Base-by-base conservation (phyloP, 768 basidiomycete genomes). In the Daedalea quercina region DNA sequence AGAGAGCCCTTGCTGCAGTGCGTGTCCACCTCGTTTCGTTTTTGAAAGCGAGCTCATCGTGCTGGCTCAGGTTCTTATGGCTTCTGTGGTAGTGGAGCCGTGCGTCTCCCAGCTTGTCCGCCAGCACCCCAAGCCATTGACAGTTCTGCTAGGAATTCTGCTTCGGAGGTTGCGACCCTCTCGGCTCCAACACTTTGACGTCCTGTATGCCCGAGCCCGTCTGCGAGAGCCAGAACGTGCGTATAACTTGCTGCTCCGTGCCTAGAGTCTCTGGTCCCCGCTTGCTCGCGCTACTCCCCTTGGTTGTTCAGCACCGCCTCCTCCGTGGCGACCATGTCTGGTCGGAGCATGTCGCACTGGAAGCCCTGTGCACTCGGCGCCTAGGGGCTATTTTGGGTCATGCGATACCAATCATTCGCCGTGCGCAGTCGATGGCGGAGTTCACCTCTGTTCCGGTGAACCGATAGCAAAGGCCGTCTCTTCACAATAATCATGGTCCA, bases 91-190 rank as follows among this genome's bases (percentile, higher is more conserved):
- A 61, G 61, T 33, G 71, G 71, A 42, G 60, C 63, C 44, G 75
- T 77, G 43, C 51, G 72, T 62, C 37, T 46, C 20, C 24, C n/a
- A 33, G 19, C 25, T 45, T 20, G 28, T 22, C 49, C 11, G 7
- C n/a, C 37, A 4, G 35, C 43, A 24, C 22, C 28, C 31, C 25
- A 48, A 49, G 59, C 42, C 9, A 19, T 13, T 41, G n/a, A n/a
- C 8, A 63, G 20, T 17, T 41, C 25, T 11, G 22, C 35, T 20
- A 35, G 19, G 59, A 89, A 83, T 92, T 82, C 66, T 92, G 90
- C 64, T 72, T 90, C 31, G 88, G 87, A 44, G 91, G 91, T n/a
- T 94, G 91, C 71, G 81, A 93, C 62, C 89, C 91, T 19, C 73
- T 90, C 26, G 69, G 73, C 41, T 93, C 90, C 6, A 61, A 82